Percentiles rank a stretch among this genome's conserved stretches.
These are phyloP conservation scores for Alloascoidea africana DNA, from an alignment of 805 yeast species.

Conservation along the genomic window DNA sequence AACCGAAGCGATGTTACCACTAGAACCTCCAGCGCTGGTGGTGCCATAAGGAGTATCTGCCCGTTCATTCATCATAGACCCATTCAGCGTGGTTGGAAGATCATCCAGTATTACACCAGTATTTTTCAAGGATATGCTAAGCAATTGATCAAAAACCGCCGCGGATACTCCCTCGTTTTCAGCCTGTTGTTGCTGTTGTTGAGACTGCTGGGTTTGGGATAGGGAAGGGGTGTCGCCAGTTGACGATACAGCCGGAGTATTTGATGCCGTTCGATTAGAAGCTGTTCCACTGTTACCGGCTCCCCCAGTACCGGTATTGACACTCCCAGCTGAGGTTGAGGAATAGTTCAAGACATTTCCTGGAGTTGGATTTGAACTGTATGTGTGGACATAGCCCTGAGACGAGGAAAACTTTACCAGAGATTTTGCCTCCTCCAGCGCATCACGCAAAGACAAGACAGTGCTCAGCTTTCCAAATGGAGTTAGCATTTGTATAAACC, in stretches of 20 bases:
- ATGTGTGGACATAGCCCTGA: slow-evolving; percentile 35
- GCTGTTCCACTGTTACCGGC: no score
- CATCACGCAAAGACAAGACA: slow-evolving; percentile 25
- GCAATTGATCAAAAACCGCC: background rate
- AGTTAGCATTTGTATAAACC: no score
- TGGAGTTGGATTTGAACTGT: background rate
- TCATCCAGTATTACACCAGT: background rate
- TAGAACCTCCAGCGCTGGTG: no score
- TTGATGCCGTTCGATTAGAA: background rate
- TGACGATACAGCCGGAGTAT: background rate
- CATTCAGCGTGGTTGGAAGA: background rate
- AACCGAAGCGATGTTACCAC: background rate
- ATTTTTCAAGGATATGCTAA: background rate
- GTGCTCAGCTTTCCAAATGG: no score
- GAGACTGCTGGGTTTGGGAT: background rate
- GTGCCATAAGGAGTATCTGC: slow-evolving; percentile 1
- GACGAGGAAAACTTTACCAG: slow-evolving; percentile 44
- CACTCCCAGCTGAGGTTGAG: background rate
- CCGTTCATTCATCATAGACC: background rate
- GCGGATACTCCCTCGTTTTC: no score
- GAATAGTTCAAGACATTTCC: no score
- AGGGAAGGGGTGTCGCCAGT: background rate
- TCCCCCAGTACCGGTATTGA: background rate
- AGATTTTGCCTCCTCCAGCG: slow-evolving; percentile 28
- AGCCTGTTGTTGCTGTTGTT: no score